Conservation (phyloP, 2,329 filamentous ascomycete genomes). For the Cladosporium sp. region DNA sequence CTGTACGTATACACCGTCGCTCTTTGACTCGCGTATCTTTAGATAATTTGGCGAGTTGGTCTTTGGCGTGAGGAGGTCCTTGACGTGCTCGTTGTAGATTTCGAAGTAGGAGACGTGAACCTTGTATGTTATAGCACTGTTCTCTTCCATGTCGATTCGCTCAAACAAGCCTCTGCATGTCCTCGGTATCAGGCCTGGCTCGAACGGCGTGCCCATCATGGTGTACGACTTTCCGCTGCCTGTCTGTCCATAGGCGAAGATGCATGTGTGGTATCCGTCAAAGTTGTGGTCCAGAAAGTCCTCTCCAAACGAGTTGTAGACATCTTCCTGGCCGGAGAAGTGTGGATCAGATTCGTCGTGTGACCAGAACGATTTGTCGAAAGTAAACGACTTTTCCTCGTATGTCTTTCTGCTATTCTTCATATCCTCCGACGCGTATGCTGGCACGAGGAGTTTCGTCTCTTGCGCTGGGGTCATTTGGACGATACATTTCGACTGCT, state of each 20-base stretch:
- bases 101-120: constrained; percentile 98
- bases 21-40: constrained; percentile 93
- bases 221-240: constrained; percentile 98
- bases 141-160: constrained; percentile 79
- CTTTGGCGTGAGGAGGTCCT: constrained; percentile 80
- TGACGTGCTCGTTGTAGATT: constrained; percentile 98
- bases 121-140: constrained; percentile 91
- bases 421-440: constrained; percentile 22
- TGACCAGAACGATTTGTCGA: constrained; percentile 99
- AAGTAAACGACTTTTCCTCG: constrained; percentile 89
- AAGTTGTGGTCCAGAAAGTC: constrained; percentile 99
- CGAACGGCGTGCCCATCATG: constrained; percentile 85
- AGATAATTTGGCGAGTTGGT: constrained; percentile 83
- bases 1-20: constrained; percentile 94
- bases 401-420: constrained; percentile 65
- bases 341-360: constrained; percentile 74
- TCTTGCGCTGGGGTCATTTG: constrained; percentile 89
- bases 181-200: constrained; percentile 87
- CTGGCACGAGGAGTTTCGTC: constrained; percentile 73
- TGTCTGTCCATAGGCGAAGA: constrained; percentile 80
- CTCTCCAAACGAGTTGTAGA: constrained; percentile 90
- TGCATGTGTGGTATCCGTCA: constrained; percentile 97
- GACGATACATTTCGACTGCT: constrained; percentile 78
- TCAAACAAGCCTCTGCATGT: constrained; percentile 96
- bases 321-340: constrained; percentile 87